phyloP scores from a whole-genome alignment of 768 basidiomycete genomes.

The Russula sp. region DNA sequence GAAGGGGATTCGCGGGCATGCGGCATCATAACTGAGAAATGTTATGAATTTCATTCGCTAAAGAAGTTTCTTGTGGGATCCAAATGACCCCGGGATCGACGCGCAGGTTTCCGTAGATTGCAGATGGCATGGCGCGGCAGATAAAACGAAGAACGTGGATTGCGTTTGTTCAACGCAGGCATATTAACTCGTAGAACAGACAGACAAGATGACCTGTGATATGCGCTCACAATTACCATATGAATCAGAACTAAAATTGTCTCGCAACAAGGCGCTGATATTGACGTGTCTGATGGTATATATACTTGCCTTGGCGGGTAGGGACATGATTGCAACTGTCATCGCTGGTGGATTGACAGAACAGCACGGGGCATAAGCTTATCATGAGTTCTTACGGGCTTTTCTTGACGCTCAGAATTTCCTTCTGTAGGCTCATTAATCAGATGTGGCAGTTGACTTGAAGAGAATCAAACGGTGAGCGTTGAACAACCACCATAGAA shows the following conservation, averaged over 20 bases:
- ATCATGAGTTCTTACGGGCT: neutral
- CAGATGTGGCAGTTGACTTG: neutral
- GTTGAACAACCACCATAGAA: too few species aligned
- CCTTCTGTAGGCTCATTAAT: neutral
- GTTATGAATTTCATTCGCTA: neutral
- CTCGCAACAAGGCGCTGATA: neutral
- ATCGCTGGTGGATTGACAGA: neutral
- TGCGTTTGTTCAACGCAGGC: neutral
- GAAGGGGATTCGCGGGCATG: neutral
- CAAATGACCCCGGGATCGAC: conserved; percentile 11
- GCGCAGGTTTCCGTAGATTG: neutral
- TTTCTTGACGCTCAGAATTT: neutral
- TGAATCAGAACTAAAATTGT: neutral
- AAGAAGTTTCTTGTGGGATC: neutral
- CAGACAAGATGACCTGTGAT: neutral
- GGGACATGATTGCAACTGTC: neutral
- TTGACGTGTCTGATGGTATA: neutral
- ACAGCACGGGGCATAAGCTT: neutral
- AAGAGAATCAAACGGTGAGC: neutral
- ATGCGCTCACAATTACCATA: neutral
- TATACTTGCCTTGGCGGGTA: neutral
- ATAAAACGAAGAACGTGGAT: neutral
- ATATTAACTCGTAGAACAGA: neutral
- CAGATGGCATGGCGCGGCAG: neutral
- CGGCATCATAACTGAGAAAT: neutral